Percentiles rank a stretch among this genome's conserved stretches.
phyloP scores from a whole-genome alignment of 352 stramenopile species.

The Achlya hypogyna region DNA sequence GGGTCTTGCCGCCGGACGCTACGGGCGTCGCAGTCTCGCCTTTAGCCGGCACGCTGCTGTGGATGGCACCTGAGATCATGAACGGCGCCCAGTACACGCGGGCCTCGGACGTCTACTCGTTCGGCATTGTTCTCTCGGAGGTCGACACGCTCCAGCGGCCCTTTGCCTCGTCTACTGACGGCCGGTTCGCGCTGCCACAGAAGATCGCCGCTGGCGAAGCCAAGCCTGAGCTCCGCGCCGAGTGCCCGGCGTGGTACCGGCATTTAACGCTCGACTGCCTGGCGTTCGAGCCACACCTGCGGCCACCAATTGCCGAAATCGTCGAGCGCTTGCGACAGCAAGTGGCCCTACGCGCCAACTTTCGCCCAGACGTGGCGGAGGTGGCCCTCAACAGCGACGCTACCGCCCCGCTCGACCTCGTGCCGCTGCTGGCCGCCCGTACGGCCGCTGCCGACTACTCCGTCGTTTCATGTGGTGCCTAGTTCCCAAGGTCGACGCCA shows the following conservation, averaged over 20 bases:
- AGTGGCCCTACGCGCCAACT: not conserved
- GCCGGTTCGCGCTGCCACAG: not conserved
- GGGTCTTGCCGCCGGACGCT: not conserved
- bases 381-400: not conserved
- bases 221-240: not conserved
- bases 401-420: not conserved
- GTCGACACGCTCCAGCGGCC: constrained; percentile 48
- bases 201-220: not conserved
- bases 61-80: constrained; percentile 52
- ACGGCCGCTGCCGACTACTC: too few relatives aligned
- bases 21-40: not conserved
- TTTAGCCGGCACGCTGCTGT: constrained; percentile 35
- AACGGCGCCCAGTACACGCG: constrained; percentile 43
- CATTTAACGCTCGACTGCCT: not conserved
- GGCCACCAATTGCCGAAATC: not conserved
- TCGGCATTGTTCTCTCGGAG: constrained; percentile 50
- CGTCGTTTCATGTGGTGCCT: not conserved
- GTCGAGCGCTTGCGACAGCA: not conserved
- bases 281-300: not conserved
- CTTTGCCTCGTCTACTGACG: constrained; percentile 6
- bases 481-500: not conserved
- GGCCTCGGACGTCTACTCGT: constrained; percentile 56
- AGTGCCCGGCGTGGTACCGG: not conserved
- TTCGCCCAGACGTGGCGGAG: not conserved
- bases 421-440: not conserved